Evolutionary conservation across 2,329 filamentous ascomycete species (phyloP), one percentile per base, ranked within the genome.

Genomic region (Fusarium avenaceum): DNA sequence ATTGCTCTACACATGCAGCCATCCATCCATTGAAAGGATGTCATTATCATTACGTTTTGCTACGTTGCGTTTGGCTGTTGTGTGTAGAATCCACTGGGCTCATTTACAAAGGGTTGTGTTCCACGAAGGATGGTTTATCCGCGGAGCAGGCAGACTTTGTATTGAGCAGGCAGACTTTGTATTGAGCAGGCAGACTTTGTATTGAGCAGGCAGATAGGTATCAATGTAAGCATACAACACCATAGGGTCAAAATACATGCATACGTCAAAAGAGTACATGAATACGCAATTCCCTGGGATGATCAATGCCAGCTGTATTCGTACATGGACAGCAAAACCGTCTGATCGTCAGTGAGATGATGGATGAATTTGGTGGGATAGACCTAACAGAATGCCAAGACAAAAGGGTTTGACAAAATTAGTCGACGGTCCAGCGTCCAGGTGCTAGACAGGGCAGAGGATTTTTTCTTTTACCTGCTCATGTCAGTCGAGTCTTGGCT

Each of bases 31-130:
- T 48, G 44, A 63, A 48, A 49, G 50, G 28, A 60, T 65, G 60
- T 33, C 39, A 65, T 65, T 54, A 54, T 10, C 43, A 65, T 65
- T 65, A 65, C 62, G 49, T 76, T 77, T 76, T 73, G 69, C 73
- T 77, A 61, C 63, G 57, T 67, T 64, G 53, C 54, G 47, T 61
- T 74, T 58, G 57, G 57, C 43, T 65, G 63, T 17, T 32, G 22
- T 33, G 14, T 47, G 14, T 56, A 33, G 38, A 54, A 54, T 26
- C 42, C 51, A 52, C 59, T 49, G 39, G 47, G 33, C 52, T 61
- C 46, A 52, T 42, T 42, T 49, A 48, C 47, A 38, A 57, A 49
- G 49, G 48, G 44, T 28, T 53, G 60, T 57, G 47, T 66, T 43
- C 52, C 39, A 67, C 28, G 52, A 30, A 52, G 47, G 51, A 30